Conservation (phyloP, 148 eudicot genomes). For the Dysphania ambrosioides region DNA sequence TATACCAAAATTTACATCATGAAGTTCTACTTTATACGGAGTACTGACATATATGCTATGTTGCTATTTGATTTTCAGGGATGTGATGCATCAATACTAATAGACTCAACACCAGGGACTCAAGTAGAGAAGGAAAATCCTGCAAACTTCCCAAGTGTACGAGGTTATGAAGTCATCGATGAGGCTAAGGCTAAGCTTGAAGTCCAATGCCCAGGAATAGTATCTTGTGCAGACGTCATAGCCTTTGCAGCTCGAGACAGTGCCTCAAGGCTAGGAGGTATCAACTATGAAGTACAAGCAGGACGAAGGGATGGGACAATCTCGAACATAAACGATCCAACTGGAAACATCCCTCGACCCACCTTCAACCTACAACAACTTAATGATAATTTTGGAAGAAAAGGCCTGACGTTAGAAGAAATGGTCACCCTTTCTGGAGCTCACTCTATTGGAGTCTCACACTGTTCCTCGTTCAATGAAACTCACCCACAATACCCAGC, state of each 20-base stretch:
- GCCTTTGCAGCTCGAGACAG: slow-evolving; percentile 45
- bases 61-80: slow-evolving; percentile 26
- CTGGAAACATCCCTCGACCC: slow-evolving; percentile 23
- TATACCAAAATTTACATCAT: background rate
- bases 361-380: slow-evolving; percentile 20
- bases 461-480: slow-evolving; percentile 33
- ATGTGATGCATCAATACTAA: slow-evolving; percentile 44
- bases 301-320: slow-evolving; percentile 32
- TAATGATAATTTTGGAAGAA: slow-evolving; percentile 15
- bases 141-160: slow-evolving; percentile 30
- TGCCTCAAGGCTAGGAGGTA: slow-evolving; percentile 22
- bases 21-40: background rate
- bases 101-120: slow-evolving; percentile 30
- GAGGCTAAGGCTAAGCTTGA: slow-evolving; percentile 40
- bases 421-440: slow-evolving; percentile 43
- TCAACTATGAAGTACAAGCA: slow-evolving; percentile 24
- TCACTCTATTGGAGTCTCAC: slow-evolving; percentile 37
- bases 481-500: slow-evolving; percentile 24
- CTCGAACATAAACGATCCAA: slow-evolving; percentile 23
- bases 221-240: slow-evolving; percentile 37
- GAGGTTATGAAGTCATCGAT: slow-evolving; percentile 38
- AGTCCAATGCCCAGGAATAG: slow-evolving; percentile 29
- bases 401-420: slow-evolving; percentile 28
- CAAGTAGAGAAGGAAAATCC: slow-evolving; percentile 30
- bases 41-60: no score